phyloP scores from a whole-genome alignment of 257 asterid species.

The Paraleonurus japonicus region DNA sequence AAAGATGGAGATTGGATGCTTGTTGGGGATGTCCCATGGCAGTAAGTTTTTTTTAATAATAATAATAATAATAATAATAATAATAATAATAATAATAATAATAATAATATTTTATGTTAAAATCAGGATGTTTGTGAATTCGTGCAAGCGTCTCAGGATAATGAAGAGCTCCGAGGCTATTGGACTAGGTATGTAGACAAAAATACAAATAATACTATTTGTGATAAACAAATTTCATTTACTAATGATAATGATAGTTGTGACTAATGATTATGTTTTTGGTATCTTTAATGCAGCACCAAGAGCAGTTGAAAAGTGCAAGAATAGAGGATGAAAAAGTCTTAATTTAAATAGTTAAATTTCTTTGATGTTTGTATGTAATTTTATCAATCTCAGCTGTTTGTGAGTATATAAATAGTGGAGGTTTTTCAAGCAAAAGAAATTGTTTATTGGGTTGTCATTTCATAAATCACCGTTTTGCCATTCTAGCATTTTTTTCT shows the following conservation, averaged over 20 bases:
- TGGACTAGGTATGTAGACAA: slow-evolving; percentile 30
- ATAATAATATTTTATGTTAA: too few relatives aligned
- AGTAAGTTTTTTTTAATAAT: too few relatives aligned
- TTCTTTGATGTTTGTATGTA: slow-evolving; percentile 13
- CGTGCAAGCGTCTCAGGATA: slow-evolving; percentile 36
- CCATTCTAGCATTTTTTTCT: not conserved
- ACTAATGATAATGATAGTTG: too few relatives aligned
- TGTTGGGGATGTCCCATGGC: slow-evolving; percentile 40
- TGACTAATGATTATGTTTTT: not conserved
- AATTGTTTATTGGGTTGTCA: slow-evolving; percentile 8
- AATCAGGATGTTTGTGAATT: slow-evolving; percentile 35
- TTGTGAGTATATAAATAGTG: slow-evolving; percentile 19
- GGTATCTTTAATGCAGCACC: slow-evolving; percentile 44
- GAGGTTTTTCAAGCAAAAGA: not conserved
- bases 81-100: too few relatives aligned
- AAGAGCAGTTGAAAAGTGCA: slow-evolving; percentile 57
- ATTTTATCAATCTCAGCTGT: not conserved
- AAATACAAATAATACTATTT: too few relatives aligned
- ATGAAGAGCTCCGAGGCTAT: slow-evolving; percentile 41
- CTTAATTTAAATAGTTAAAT: slow-evolving; percentile 9
- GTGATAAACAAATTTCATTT: too few relatives aligned
- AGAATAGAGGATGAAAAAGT: slow-evolving; percentile 41
- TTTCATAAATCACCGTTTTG: not conserved
- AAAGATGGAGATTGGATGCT: slow-evolving; percentile 33
- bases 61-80: too few relatives aligned